A percentile compares a stretch with the other conserved stretches of the same genome.
These are phyloP conservation scores for Stephania cephalantha DNA, from an alignment of 164 flowering plant species.

Conservation along the genomic window DNA sequence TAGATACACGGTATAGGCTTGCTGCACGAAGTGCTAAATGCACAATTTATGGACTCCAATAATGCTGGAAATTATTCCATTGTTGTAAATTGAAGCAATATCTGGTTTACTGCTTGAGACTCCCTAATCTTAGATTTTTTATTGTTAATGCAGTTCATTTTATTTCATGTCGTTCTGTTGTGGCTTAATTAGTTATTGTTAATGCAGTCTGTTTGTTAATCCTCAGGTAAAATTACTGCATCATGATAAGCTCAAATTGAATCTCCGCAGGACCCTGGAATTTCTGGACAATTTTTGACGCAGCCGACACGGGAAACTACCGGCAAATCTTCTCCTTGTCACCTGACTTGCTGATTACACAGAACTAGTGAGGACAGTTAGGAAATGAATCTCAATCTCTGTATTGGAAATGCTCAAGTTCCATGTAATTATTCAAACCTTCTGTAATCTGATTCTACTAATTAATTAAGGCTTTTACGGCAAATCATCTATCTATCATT, in stretches of 20 bases:
- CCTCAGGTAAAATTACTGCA: background rate
- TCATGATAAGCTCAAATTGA: background rate
- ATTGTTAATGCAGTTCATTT: background rate
- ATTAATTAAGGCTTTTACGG: too few species aligned
- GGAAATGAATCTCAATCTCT: background rate
- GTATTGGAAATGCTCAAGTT: background rate
- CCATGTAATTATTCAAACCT: background rate
- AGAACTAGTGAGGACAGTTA: background rate
- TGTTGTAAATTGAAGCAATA: too few species aligned
- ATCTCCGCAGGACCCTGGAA: background rate
- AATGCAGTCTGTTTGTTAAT: background rate
- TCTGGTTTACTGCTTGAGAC: too few species aligned
- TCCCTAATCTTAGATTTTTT: too few species aligned
- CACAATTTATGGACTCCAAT: too few species aligned
- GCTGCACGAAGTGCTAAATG: too few species aligned
- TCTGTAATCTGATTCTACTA: too few species aligned
- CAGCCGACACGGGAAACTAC: background rate
- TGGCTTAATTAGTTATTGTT: background rate
- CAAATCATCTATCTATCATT: too few species aligned
- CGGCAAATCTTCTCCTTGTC: background rate
- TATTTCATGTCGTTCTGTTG: background rate
- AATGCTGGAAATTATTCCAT: too few species aligned
- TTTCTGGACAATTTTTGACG: background rate
- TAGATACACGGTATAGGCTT: too few species aligned
- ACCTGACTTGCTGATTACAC: background rate